phyloP scores from a whole-genome alignment of 2,329 filamentous ascomycete species.

The Ophiocordyceps camponoti-saundersi region DNA sequence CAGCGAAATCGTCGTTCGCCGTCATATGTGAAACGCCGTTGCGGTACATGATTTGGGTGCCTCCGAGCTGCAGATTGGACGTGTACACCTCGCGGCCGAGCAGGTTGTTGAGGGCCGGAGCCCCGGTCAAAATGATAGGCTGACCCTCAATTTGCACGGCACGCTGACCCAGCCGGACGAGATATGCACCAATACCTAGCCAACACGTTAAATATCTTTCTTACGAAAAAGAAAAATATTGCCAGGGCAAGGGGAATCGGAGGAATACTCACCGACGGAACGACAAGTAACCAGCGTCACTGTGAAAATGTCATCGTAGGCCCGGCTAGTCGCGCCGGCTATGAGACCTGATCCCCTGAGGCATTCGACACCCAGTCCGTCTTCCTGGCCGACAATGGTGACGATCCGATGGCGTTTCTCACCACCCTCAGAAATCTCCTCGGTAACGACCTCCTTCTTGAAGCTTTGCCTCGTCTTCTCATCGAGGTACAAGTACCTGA shows the following conservation, averaged over 20 bases:
- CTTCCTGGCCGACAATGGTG: constrained; percentile 82
- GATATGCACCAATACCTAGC: constrained; percentile 84
- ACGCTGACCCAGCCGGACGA: constrained; percentile 94
- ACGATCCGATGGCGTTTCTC: constrained; percentile 89
- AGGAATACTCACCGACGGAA: constrained; percentile 58
- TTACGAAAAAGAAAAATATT: constrained; percentile 5
- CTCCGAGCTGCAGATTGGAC: constrained; percentile 96
- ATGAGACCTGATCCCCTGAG: constrained; percentile 94
- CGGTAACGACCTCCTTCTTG: constrained; percentile 58
- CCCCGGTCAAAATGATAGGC: constrained; percentile 96
- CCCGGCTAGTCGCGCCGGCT: constrained; percentile 88
- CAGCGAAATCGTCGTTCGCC: constrained; percentile 91
- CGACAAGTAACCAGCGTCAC: constrained; percentile 94
- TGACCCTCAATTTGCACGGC: constrained; percentile 98
- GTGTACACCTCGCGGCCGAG: constrained; percentile 97
- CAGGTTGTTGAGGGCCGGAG: constrained; percentile 93
- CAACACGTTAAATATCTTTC: neutral
- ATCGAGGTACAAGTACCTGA: constrained; percentile 93
- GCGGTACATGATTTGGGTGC: constrained; percentile 99
- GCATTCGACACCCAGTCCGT: constrained; percentile 95
- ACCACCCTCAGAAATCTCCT: constrained; percentile 69
- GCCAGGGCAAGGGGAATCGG: neutral
- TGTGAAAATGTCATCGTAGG: constrained; percentile 98
- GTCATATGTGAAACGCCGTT: constrained; percentile 99
- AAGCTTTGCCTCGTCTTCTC: constrained; percentile 76